Evolutionary conservation across 176 grass and related monocot genomes (phyloP), one percentile per base, ranked within the genome.

Genomic region (Neostapfia colusana): DNA sequence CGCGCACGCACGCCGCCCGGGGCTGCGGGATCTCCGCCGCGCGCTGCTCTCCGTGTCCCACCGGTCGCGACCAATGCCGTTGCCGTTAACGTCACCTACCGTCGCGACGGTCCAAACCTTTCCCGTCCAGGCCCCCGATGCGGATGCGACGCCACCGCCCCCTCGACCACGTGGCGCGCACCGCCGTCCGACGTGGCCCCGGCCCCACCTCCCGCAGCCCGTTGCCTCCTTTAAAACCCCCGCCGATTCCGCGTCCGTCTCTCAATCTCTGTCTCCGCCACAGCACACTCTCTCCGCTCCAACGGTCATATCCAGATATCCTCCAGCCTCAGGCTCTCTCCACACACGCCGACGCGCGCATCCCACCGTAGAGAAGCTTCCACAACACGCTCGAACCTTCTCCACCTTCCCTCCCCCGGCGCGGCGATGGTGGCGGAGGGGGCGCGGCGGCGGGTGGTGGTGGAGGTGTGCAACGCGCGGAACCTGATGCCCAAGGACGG

Each of bases 401-500:
- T 31, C 31, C 31, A 31, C 31, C 17, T 7, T 6, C 0, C 8
- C 20, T 11, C 14, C 4, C 40, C 35, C 31, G 12, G 10, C 10
- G 18, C 39, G n/a, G 40, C 75, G 38, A 83, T 67, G 74, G 88
- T 90, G 91, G 79, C 73, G 53, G 91, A 88, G 38, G 86, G 80
- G 2, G 79, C 75, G 37, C 69, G 76, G 66, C 82, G 91, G 74
- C 81, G 85, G 36, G 82, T 99, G 63, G 81, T 95, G 81, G 91
- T 99, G 53, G 89, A 99, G 80, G 87, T 99, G 0, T 99, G 95
- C 89, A 95, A 88, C 50, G 95, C 95, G 59, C 69, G 83, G 69
- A 99, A 95, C 60, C 89, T 99, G 54, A 99, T 99, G 95, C 95
- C 95, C 59, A 99, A 99, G 87, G 95, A 99, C 67, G 95, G 95